These are phyloP conservation scores for Phoma sp. DNA, from an alignment of 2,329 filamentous ascomycete genomes.

Conservation along the genomic window DNA sequence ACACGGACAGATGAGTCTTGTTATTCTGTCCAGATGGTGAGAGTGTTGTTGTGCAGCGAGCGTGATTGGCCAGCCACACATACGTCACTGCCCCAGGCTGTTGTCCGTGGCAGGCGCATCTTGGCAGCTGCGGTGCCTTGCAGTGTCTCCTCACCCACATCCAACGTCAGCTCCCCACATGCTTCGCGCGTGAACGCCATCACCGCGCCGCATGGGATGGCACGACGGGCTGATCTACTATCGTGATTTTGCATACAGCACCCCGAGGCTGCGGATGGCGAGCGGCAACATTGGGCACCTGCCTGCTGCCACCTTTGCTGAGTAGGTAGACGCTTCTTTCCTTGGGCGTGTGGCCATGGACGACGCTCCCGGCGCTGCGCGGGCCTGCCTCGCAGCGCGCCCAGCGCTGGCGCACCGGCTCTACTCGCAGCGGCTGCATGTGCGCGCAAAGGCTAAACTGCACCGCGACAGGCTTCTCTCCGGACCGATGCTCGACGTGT, in stretches of 20 bases:
- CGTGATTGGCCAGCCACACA: background rate
- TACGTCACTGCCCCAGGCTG: slow-evolving; percentile 8
- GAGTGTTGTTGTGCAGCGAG: background rate
- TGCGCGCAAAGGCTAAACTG: slow-evolving; percentile 55
- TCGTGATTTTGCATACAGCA: slow-evolving; percentile 55
- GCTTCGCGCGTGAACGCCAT: slow-evolving; percentile 36
- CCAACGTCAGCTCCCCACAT: too few relatives aligned
- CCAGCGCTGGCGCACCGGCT: slow-evolving; percentile 46
- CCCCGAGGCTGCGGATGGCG: slow-evolving; percentile 55
- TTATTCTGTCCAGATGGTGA: too few relatives aligned
- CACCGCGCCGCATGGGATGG: slow-evolving; percentile 47
- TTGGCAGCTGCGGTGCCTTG: slow-evolving; percentile 6
- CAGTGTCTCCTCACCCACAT: background rate
- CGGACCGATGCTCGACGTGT: slow-evolving; percentile 60
- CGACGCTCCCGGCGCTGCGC: slow-evolving; percentile 24
- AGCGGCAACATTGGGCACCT: slow-evolving; percentile 55
- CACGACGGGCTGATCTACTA: slow-evolving; percentile 45
- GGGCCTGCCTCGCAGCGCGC: slow-evolving; percentile 36
- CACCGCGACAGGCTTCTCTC: slow-evolving; percentile 61
- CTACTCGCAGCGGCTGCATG: slow-evolving; percentile 48
- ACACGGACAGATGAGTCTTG: too few relatives aligned
- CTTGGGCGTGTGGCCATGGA: slow-evolving; percentile 16
- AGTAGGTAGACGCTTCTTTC: slow-evolving; percentile 55
- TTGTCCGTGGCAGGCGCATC: background rate
- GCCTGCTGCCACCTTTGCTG: slow-evolving; percentile 59